phyloP scores from a whole-genome alignment of 352 stramenopile species.

The Phytophthora niederhauseri region DNA sequence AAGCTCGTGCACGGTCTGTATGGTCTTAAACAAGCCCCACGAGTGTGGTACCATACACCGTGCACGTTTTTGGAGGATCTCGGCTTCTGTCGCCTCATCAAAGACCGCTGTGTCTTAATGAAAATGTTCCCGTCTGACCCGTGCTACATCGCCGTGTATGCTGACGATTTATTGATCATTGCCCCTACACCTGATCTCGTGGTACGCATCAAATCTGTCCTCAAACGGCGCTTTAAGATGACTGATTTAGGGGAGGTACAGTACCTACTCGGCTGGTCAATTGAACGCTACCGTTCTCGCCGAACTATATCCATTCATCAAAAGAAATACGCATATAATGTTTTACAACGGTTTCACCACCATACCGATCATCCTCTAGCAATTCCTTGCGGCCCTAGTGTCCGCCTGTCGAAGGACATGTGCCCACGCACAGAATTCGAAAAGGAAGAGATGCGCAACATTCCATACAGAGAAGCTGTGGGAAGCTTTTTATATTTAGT shows the following conservation, averaged over 20 bases:
- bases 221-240: not conserved
- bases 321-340: not conserved
- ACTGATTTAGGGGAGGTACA: not conserved
- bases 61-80: not conserved
- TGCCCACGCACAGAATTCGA: not conserved
- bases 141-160: not conserved
- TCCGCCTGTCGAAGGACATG: not conserved
- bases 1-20: not conserved
- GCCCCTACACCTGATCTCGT: not conserved
- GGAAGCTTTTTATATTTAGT: not conserved
- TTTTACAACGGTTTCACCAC: constrained; percentile 1
- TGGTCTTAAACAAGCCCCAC: not conserved
- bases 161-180: constrained; percentile 1
- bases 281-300: not conserved
- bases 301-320: constrained; percentile 1
- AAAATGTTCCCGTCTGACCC: not conserved
- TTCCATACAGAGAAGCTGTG: constrained; percentile 1
- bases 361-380: not conserved
- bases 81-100: not conserved
- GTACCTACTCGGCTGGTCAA: not conserved
- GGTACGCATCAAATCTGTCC: not conserved
- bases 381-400: not conserved
- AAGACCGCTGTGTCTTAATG: not conserved
- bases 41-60: not conserved
- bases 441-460: not conserved